Evolutionary conservation across 148 eudicot genomes (phyloP), one percentile per base, ranked within the genome.

Genomic region (Amaranthus hypochondriacus): DNA sequence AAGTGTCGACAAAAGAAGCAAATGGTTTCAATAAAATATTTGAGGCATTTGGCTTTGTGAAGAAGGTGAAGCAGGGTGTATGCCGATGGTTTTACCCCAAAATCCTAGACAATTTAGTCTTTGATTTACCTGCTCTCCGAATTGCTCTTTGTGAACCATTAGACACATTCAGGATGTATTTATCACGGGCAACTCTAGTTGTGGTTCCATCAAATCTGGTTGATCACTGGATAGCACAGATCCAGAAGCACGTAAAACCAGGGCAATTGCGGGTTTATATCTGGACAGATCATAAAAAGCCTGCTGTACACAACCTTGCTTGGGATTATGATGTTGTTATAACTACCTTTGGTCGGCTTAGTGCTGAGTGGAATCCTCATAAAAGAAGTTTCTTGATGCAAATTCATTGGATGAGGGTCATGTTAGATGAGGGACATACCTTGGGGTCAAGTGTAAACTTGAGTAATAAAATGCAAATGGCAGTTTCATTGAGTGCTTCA

Each of bases 281-380:
- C 50, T 94, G 98, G 98, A 88, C 79, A 12, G 98, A 88, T 79
- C 76, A 84, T 77, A 87, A 78, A 77, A 87, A 86, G 81, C 98
- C 98, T 72, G 61, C 84, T 61, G 89, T 87, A 9, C 97, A 94
- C 81, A 82, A 76, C 76, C 87, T 94, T 76, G 98, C 97, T 66
- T 94, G 98, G 98, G 97, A 94, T 73, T 94, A 88, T 81, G 98
- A 94, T 79, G 86, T 94, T 76, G 97, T 94, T 63, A 85, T 94
- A 66, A 94, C 98, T 48, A 94, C 98, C 65, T 89, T 94, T 71
- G 87, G 69, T 75, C 93, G 97, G 68, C 81, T 91, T 70, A 94
- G 98, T 80, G 89, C 90, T 68, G 98, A 94, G 86, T 91, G 98
- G 98, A 80, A 83, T 56, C 90, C 91, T 58, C 84, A 71, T 62